Evolutionary conservation across 345 rosid genomes (phyloP).

Genomic region (Pistacia atlantica): DNA sequence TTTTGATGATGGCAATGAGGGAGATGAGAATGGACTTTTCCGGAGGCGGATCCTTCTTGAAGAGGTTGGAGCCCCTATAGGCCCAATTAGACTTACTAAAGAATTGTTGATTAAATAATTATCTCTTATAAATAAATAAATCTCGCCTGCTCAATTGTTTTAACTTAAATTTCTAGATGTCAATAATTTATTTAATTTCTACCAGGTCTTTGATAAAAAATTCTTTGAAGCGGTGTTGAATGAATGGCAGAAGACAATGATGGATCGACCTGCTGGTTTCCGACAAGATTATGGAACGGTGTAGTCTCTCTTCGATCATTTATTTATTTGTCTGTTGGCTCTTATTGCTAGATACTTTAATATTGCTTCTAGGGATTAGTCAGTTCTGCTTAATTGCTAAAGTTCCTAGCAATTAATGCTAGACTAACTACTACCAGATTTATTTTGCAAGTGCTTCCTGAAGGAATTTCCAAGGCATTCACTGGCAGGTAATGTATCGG

Average conservation of each 20-base stretch:
- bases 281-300: too few species aligned
- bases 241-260: too few species aligned
- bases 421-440: slow-evolving; percentile 65
- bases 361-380: slow-evolving; percentile 79
- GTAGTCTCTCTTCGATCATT: too few species aligned
- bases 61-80: slow-evolving; percentile 54
- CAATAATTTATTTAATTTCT: not conserved
- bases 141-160: too few species aligned
- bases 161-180: not conserved
- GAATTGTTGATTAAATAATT: slow-evolving; percentile 2
- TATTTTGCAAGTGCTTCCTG: slow-evolving; percentile 54
- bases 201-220: too few species aligned
- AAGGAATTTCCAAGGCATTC: slow-evolving; percentile 83
- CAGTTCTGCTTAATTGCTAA: slow-evolving; percentile 95
- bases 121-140: too few species aligned
- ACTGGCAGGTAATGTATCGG: slow-evolving; percentile 80
- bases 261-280: too few species aligned
- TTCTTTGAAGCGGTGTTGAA: too few species aligned
- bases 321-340: not conserved
- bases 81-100: not conserved
- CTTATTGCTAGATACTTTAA: slow-evolving; percentile 19
- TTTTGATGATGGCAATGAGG: too few species aligned
- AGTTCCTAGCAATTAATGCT: slow-evolving; percentile 35
- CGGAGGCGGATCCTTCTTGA: slow-evolving; percentile 54
- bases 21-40: too few species aligned